Evolutionary conservation across 768 basidiomycete genomes (phyloP).

Genomic region (Clavaria fumosa): DNA sequence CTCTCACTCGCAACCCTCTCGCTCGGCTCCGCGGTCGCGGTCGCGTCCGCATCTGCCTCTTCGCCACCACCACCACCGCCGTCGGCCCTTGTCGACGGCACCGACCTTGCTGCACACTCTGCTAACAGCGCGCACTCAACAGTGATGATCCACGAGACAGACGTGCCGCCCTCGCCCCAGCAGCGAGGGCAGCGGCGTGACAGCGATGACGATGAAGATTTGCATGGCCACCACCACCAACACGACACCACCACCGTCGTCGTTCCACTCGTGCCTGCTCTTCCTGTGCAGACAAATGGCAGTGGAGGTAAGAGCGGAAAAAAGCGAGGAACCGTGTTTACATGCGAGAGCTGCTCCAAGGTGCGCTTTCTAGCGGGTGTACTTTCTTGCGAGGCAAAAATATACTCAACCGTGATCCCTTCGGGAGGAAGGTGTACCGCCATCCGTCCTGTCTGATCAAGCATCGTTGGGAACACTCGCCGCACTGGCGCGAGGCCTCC

Average conservation of each 20-base stretch:
- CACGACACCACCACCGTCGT: no score
- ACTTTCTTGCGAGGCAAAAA: no score
- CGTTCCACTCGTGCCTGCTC: no score
- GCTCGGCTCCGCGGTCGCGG: slow-evolving; percentile 27
- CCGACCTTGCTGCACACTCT: no score
- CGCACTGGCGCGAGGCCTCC: slow-evolving; percentile 87
- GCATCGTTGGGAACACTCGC: slow-evolving; percentile 96
- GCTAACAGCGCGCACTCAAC: no score
- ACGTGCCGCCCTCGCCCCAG: no score
- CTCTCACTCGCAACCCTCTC: slow-evolving; percentile 32
- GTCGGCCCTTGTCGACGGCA: no score
- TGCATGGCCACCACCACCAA: no score
- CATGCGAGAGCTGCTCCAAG: slow-evolving; percentile 92
- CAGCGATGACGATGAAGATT: no score
- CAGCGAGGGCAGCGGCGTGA: no score
- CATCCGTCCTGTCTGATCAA: slow-evolving; percentile 94
- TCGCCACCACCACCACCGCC: slow-evolving; percentile 11
- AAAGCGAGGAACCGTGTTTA: slow-evolving; percentile 76
- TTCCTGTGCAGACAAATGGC: slow-evolving; percentile 13
- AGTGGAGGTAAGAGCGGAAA: slow-evolving; percentile 31
- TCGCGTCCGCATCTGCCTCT: slow-evolving; percentile 10
- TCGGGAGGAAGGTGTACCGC: slow-evolving; percentile 47
- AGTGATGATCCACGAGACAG: no score
- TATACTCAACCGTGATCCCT: neutral
- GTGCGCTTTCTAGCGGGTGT: slow-evolving; percentile 27